Evolutionary conservation across 2,329 filamentous ascomycete species (phyloP), one percentile per base, ranked within the genome.

Genomic region (Aureobasidium uvarum): DNA sequence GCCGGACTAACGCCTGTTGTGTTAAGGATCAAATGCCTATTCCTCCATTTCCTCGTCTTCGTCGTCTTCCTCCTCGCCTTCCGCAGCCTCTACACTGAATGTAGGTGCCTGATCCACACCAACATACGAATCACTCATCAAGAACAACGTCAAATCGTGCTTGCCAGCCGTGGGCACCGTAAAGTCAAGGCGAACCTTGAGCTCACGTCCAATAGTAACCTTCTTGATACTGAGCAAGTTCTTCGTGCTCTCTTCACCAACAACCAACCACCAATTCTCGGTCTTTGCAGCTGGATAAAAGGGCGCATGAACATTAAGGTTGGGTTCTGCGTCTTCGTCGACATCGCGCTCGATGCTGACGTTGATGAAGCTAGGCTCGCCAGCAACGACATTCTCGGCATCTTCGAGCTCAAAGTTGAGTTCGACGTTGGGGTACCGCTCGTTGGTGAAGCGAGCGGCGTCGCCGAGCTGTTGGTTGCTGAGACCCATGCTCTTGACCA

Each of bases 241-340:
- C 81, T 92, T 94, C 46, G 89, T 91, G 76, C 86, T 89, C 79
- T 97, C 92, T 71, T 98, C 93, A 36, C 93, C 94, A 39, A 99
- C 91, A 23, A 99, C 91, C 65, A 99, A 81, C 95, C 95, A 99
- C 93, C 93, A 99, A 75, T 95, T 96, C 83, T 99, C 95, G 81
- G 91, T 89, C 84, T 99, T 99, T 77, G 89, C 89, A 58, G 78
- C 82, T 0, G 95, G 93, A 75, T 95, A 99, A 83, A 98, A 99
- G 0, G 95, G 95, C 60, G 94, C 93, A 75, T 98, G 93, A 2
- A 98, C 96, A 1, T 88, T 89, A 1, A 89, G 85, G 75, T 97
- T 92, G 18, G 90, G 85, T 69, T 91, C 88, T 25, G 85, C 89
- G 62, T 89, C 86, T 45, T 87, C 85, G 13, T 87, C 85, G 5